Evolutionary conservation across 192 early-diverging fungal species (phyloP).

Genomic region (Coemansia sp.): DNA sequence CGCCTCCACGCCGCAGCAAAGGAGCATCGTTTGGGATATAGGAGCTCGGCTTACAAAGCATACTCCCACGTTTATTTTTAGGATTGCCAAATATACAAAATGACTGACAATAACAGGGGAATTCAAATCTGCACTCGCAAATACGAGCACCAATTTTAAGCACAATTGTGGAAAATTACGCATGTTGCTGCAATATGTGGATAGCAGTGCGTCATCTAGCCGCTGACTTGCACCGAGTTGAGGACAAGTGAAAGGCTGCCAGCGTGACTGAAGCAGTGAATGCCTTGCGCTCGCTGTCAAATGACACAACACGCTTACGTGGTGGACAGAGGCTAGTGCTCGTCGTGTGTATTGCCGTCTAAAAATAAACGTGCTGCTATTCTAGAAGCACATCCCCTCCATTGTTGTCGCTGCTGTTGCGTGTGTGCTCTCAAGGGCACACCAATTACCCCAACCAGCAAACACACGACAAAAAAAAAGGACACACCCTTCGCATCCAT

Average conservation of each 20-base stretch:
- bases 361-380: constrained; percentile 2
- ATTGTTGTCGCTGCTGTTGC: neutral
- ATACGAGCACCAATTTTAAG: constrained; percentile 1
- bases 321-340: neutral
- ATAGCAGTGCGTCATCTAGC: neutral
- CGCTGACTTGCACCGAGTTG: constrained; percentile 7
- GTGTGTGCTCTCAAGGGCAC: neutral
- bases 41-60: constrained; percentile 5
- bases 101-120: neutral
- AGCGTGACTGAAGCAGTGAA: neutral
- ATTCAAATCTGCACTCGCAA: neutral
- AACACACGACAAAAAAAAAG: neutral
- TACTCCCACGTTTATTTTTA: neutral
- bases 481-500: neutral
- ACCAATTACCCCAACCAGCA: constrained; percentile 3
- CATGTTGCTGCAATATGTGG: constrained; percentile 4
- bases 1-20: neutral
- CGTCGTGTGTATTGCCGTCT: neutral
- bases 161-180: constrained; percentile 2
- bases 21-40: neutral
- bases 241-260: neutral
- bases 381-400: neutral
- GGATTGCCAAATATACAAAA: neutral
- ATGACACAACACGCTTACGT: constrained; percentile 7
- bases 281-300: constrained; percentile 2